Conservation (phyloP, 352 stramenopile species). For the Globisporangium nunn region DNA sequence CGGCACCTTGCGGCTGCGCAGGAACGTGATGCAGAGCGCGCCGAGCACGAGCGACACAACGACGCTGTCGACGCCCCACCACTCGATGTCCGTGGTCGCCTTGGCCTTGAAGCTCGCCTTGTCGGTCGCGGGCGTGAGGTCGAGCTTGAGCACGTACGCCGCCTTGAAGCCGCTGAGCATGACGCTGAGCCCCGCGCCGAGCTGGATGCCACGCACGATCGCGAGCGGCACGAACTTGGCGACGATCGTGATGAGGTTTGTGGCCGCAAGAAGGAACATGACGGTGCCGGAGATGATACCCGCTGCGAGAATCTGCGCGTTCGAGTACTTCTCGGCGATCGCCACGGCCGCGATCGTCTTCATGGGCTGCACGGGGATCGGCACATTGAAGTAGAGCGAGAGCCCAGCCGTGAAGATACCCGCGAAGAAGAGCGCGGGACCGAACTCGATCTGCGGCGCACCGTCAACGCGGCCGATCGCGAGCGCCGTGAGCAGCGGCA, state of each 20-base stretch:
- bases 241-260: constrained; percentile 88
- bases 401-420: constrained; percentile 85
- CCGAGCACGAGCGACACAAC: constrained; percentile 62
- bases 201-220: constrained; percentile 88
- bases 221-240: constrained; percentile 83
- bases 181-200: constrained; percentile 88
- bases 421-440: constrained; percentile 88
- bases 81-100: constrained; percentile 23
- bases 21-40: constrained; percentile 65
- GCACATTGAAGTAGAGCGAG: constrained; percentile 84
- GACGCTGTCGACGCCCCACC: constrained; percentile 62
- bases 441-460: constrained; percentile 78
- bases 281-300: constrained; percentile 79
- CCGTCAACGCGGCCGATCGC: constrained; percentile 63
- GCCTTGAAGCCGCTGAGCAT: constrained; percentile 76
- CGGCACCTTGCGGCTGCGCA: constrained; percentile 48
- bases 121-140: constrained; percentile 18
- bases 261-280: constrained; percentile 71
- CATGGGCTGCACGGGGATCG: constrained; percentile 95
- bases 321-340: constrained; percentile 74
- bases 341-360: constrained; percentile 91
- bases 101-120: constrained; percentile 23
- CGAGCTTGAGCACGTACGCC: constrained; percentile 41
- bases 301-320: constrained; percentile 75
- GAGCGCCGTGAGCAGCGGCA: constrained; percentile 91